Percentiles rank a stretch among this genome's conserved stretches.
phyloP scores from a whole-genome alignment of 148 eudicot genomes.

The Hydrangea macrophylla region DNA sequence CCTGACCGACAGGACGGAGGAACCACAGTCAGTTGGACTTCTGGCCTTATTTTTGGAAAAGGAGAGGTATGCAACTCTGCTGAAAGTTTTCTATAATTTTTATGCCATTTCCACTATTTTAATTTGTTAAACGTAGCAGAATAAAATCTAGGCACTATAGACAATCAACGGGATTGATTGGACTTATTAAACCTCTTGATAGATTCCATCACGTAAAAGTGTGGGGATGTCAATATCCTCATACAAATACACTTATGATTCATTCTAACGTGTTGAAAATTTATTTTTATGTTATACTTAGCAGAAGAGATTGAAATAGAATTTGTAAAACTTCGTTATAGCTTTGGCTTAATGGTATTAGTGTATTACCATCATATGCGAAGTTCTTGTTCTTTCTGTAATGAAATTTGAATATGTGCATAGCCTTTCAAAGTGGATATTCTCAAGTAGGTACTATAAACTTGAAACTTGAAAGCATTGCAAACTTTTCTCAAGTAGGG shows the following conservation, averaged over 20 bases:
- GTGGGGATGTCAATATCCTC: not conserved
- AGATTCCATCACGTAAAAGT: not conserved
- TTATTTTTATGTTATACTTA: too few relatives aligned
- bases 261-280: too few relatives aligned
- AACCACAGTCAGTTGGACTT: conserved; percentile 55
- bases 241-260: not conserved
- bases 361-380: too few relatives aligned
- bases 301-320: too few relatives aligned
- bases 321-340: too few relatives aligned
- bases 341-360: too few relatives aligned
- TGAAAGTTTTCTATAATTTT: not conserved
- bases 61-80: conserved; percentile 48
- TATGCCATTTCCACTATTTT: not conserved
- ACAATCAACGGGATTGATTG: not conserved
- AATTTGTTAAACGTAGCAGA: not conserved
- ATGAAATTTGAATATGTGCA: too few relatives aligned
- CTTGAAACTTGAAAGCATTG: too few relatives aligned
- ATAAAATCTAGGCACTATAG: not conserved
- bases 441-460: too few relatives aligned
- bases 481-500: too few relatives aligned
- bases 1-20: conserved; percentile 55
- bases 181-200: not conserved
- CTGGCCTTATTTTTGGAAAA: conserved; percentile 65
- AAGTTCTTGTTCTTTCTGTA: too few relatives aligned
- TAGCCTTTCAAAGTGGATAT: too few relatives aligned